Base-by-base conservation (phyloP, 768 basidiomycete genomes). In the Mycena polygramma region DNA sequence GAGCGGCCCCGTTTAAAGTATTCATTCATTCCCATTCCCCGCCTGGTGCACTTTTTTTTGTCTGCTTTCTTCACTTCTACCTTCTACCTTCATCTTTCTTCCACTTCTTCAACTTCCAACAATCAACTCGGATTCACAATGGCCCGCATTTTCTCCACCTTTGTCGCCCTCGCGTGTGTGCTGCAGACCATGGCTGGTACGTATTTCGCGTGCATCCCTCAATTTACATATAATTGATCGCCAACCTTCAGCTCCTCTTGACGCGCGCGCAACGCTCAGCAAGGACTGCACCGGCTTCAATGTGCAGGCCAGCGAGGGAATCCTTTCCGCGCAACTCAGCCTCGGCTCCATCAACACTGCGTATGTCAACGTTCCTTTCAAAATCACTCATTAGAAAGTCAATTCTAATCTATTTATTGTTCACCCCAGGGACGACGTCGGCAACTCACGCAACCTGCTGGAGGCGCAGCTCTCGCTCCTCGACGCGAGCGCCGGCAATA, bases 381-480 rank as follows among this genome's bases (percentile, higher is more conserved):
- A 30, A 5, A 15, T 39, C 7, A 15, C 45, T 7, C 3, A 3
- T 46, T 46, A 4, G 13, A 43, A 46, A 15, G 14, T 19, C 45
- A 13, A 60, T 7, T 19, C 24, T 7, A 45, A 19, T 46, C 14
- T 19, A 46, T 46, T 3, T 7, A 46, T 19, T 41, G 4, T 15
- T 17, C 15, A 24, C 20, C 14, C 15, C 41, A 60, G 66, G 2
- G 26, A 59, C 24, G 69, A 70, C 57, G 48, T 70, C 43, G 57
- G 57, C 22, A 66, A 49, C 45, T 62, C 68, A 11, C 63, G 58
- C 24, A 11, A 22, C 58, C 10, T 70, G 7, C 53, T 70, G 10
- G 19, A 46, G 11, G 63, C 69, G 7, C 69, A 65, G 37, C 57
- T 70, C 35, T 52, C 69, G 11, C 51, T 70, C 19, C 69, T 70